A percentile compares a stretch with the other conserved stretches of the same genome.
These are phyloP conservation scores for Aspergillus bombycis DNA, from an alignment of 2,329 filamentous ascomycete species.

Conservation along the genomic window DNA sequence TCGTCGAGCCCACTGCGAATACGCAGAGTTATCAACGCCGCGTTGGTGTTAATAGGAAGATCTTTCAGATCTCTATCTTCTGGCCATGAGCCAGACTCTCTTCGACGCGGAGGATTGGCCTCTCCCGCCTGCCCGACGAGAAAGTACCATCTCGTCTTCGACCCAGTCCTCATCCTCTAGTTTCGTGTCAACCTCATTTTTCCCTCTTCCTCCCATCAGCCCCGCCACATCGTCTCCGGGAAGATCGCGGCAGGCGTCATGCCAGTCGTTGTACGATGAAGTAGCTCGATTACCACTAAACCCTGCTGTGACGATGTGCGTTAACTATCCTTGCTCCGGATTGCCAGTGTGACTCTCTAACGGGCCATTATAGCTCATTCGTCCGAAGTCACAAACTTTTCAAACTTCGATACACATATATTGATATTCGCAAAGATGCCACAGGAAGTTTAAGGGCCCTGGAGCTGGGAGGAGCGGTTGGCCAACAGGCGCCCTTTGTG, in stretches of 20 bases:
- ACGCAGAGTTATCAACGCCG: not conserved
- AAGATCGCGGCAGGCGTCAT: slow-evolving; percentile 33
- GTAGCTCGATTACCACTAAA: slow-evolving; percentile 34
- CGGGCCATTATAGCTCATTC: slow-evolving; percentile 36
- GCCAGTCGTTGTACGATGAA: slow-evolving; percentile 34
- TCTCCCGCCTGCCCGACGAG: slow-evolving; percentile 25
- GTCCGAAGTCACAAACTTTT: slow-evolving; percentile 43
- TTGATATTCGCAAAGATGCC: slow-evolving; percentile 45
- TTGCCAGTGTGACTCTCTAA: not conserved
- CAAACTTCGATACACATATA: slow-evolving; percentile 42
- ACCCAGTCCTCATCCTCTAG: slow-evolving; percentile 31
- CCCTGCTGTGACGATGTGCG: slow-evolving; percentile 39
- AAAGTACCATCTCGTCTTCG: slow-evolving; percentile 29
- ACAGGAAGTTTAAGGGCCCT: slow-evolving; percentile 40
- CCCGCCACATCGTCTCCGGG: slow-evolving; percentile 28
- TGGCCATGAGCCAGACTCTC: slow-evolving; percentile 19
- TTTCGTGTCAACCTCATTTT: slow-evolving; percentile 28
- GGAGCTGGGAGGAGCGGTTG: slow-evolving; percentile 42
- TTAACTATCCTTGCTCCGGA: not conserved
- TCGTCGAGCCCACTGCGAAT: not conserved
- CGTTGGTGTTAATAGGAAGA: not conserved
- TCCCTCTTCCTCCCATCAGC: slow-evolving; percentile 26
- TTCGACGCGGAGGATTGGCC: slow-evolving; percentile 34
- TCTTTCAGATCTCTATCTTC: not conserved
- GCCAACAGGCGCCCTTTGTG: slow-evolving; percentile 40